Evolutionary conservation across 805 yeast species (phyloP), one percentile per base, ranked within the genome.

Genomic region (Metschnikowia proteae): DNA sequence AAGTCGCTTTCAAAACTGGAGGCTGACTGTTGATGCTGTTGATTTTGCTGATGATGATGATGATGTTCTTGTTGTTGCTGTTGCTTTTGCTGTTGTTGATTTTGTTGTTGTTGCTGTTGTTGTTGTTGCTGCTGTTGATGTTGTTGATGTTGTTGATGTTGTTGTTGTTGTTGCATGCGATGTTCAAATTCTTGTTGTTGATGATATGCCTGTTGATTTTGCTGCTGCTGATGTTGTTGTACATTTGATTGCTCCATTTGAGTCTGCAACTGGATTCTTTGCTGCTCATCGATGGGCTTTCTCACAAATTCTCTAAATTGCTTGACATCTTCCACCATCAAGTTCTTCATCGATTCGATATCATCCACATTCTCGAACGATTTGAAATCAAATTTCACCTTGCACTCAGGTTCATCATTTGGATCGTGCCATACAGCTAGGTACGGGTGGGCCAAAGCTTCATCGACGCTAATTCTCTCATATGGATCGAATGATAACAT

Each of bases 391-490:
- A 91, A 91, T 58, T 86, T 86, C 1, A 80, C 75, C 40, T 81
- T 80, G 64, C 97, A 89, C 43, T 78, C 83, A 6, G 91, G 91
- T 67, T 94, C 98, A 63, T 94, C 98, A 29, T 80, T 78, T 0
- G 66, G 63, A 44, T 71, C 74, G 47, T 70, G 97, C 91, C 97
- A 94, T 30, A 87, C 79, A 41, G 83, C 76, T 47, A 94, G 69
- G 64, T 92, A 94, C 6, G 97, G 96, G 68, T 94, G 99, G 51
- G 75, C 77, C 44, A 94, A 73, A 0, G 98, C 97, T 57, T 89
- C 86, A 49, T 86, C 89, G 3, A 91, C 98, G 0, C 90, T 82
- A 48, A 91, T 85, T 66, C 99, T 79, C 59, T 81, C 78, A 39
- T 74, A 76, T 3, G 98, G 98, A 63, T 92, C 96, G 55, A 94